Evolutionary conservation across 441 rosid species (phyloP), one percentile per base, ranked within the genome.

Genomic region (Biscutella laevigata): DNA sequence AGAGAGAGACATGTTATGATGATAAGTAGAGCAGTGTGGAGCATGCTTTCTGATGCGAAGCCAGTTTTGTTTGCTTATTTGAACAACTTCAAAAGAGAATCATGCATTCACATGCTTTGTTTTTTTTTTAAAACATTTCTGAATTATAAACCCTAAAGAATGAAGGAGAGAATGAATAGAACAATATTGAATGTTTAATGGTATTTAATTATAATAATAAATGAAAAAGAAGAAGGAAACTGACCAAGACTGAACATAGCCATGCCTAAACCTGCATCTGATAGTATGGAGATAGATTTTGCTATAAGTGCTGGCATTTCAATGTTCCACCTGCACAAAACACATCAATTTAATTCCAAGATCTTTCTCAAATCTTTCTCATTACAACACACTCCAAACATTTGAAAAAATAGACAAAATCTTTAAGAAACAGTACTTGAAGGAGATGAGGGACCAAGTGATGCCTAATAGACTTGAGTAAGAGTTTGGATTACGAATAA

Each of bases 211-310:
- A 19, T 16, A n/a, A 19, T 44, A 51, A 37, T 38, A 60, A 47
- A 60, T 46, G 46, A 9, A 12, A 9, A 26, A 29, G 10, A 15
- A 10, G 19, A 27, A 30, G 41, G 46, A 20, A 61, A 84, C 98
- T 82, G 86, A 91, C 98, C 98, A 32, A 91, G 96, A 72, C 98
- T 91, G 81, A 91, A 91, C 98, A 91, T 91, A 55, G 98, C 98
- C 98, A 91, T 88, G 87, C 98, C 98, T 46, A 91, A 91, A 49
- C 98, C 98, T 69, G 98, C 98, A 79, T 91, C 96, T 66, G 98
- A 91, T 78, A 91, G 84, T 51, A 91, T 91, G 59, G 98, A 83
- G 67, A 91, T 91, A 73, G 98, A 91, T 75, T 88, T 79, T 16
- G 90, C 91, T 70, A 91, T 74, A 27, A 91, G 80, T 32, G 82